Conservation (phyloP, 2,329 filamentous ascomycete genomes). For the Grosmannia penicillata region DNA sequence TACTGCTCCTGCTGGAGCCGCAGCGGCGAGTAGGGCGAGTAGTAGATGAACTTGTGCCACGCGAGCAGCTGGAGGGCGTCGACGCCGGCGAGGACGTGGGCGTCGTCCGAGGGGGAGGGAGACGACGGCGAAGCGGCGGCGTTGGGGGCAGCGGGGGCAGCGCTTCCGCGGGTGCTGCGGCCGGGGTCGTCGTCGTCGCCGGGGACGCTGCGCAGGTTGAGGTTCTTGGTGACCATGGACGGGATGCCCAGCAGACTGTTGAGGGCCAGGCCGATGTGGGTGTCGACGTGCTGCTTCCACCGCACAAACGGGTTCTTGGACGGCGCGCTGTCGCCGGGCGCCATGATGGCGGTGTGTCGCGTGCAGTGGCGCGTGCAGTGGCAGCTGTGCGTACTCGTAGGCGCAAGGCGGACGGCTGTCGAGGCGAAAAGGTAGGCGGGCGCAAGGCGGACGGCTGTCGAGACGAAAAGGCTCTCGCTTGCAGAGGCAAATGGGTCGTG, state of each 20-base stretch:
- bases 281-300: constrained; percentile 26
- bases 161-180: not conserved
- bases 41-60: constrained; percentile 21
- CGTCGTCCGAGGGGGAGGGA: not conserved
- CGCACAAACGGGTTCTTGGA: constrained; percentile 23
- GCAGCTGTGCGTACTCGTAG: not conserved
- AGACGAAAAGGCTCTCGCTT: too few species aligned
- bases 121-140: not conserved
- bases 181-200: not conserved
- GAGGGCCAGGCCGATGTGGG: constrained; percentile 19
- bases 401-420: too few species aligned
- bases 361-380: not conserved
- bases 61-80: constrained; percentile 10
- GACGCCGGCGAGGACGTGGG: constrained; percentile 7
- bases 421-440: too few species aligned
- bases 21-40: constrained; percentile 29
- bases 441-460: too few species aligned
- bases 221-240: constrained; percentile 13
- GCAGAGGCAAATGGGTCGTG: too few species aligned
- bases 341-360: constrained; percentile 4
- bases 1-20: constrained; percentile 20
- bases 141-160: not conserved
- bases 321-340: constrained; percentile 10
- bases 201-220: constrained; percentile 9
- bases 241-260: constrained; percentile 15